Conservation (phyloP, 2,329 filamentous ascomycete species). For the Epichloe sibirici region DNA sequence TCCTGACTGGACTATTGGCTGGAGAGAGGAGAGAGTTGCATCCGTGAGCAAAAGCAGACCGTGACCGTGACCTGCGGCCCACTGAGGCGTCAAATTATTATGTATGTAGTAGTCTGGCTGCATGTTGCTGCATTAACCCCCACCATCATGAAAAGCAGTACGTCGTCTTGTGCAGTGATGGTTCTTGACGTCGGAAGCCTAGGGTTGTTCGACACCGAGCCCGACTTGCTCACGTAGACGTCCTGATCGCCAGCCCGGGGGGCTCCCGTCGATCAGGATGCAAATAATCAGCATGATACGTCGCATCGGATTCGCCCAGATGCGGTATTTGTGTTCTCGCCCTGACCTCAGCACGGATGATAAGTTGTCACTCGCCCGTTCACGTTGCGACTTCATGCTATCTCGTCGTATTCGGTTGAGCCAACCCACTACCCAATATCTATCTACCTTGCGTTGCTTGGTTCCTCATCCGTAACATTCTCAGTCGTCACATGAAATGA, state of each 20-base stretch:
- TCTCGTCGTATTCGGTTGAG: not conserved
- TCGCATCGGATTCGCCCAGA: not conserved
- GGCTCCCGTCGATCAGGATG: not conserved
- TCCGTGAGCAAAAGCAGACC: conserved; percentile 10
- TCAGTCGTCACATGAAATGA: not conserved
- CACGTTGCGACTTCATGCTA: not conserved
- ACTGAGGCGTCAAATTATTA: conserved; percentile 7
- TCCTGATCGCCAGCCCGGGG: not conserved
- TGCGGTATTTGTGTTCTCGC: not conserved
- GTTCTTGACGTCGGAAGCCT: not conserved
- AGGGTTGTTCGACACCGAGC: not conserved
- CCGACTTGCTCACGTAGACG: not conserved
- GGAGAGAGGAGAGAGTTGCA: conserved; percentile 6
- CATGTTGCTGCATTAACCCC: conserved; percentile 1
- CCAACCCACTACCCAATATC: not conserved
- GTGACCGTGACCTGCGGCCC: conserved; percentile 3
- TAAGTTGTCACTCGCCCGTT: not conserved
- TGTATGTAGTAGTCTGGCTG: not conserved
- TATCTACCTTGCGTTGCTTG: not conserved
- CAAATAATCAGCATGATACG: not conserved
- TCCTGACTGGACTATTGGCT: conserved; percentile 9
- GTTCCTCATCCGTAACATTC: not conserved
- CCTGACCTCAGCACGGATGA: not conserved
- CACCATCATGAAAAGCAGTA: conserved; percentile 4
- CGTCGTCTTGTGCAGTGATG: not conserved